Conservation (phyloP, 768 basidiomycete species). For the Panaeolus cyanescens region DNA sequence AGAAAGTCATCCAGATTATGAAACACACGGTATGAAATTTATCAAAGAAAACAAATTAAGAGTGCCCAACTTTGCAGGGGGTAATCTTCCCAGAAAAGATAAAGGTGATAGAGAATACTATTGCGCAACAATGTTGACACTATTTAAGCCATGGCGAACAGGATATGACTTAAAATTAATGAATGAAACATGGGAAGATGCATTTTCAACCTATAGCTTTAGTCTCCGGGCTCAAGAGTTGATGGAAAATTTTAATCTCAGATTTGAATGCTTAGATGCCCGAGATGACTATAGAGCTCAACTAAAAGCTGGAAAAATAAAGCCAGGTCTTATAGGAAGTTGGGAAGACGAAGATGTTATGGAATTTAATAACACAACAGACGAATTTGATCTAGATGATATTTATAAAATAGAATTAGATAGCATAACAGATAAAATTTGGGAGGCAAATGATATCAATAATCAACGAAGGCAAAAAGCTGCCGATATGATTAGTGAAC, state of each 20-base stretch:
- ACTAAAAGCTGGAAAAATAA: constrained; percentile 9
- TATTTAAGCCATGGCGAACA: constrained; percentile 35
- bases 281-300: constrained; percentile 23
- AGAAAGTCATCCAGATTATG: no score
- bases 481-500: no score
- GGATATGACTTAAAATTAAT: constrained; percentile 24
- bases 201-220: constrained; percentile 15
- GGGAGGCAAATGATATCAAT: no score
- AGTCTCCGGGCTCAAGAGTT: constrained; percentile 9
- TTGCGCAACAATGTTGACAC: constrained; percentile 30
- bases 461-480: no score
- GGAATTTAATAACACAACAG: no score
- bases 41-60: neutral
- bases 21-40: constrained; percentile 9
- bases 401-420: no score
- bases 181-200: constrained; percentile 21
- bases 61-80: constrained; percentile 32
- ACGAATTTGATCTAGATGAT: no score
- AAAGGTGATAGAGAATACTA: constrained; percentile 33
- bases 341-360: no score
- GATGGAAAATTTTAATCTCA: constrained; percentile 25
- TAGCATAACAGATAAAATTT: no score
- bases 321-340: no score
- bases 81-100: constrained; percentile 27
- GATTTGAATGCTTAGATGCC: constrained; percentile 28